A percentile compares a stretch with the other conserved stretches of the same genome.
Evolutionary conservation across 2,329 filamentous ascomycete genomes (phyloP).

Genomic region (Emergomyces africanus): DNA sequence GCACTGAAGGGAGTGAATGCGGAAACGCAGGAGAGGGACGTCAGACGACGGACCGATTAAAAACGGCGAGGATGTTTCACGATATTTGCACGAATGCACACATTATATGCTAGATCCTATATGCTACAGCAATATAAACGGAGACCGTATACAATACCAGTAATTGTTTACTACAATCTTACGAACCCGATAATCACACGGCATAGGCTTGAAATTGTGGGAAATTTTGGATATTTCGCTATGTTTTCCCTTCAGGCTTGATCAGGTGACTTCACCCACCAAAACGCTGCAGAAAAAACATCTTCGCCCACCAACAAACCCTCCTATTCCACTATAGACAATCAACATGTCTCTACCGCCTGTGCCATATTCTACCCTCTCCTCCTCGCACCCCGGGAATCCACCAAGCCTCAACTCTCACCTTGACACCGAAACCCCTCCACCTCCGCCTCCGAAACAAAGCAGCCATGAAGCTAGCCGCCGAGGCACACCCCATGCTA

Average conservation of each 20-base stretch:
- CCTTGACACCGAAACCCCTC: constrained; percentile 42
- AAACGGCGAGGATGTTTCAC: constrained; percentile 16
- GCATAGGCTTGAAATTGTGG: not conserved
- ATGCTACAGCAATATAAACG: not conserved
- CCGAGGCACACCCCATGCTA: constrained; percentile 47
- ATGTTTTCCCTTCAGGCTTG: not conserved
- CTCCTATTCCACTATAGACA: not conserved
- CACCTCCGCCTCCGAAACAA: constrained; percentile 52
- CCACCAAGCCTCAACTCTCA: not conserved
- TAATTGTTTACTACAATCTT: not conserved
- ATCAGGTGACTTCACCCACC: constrained; percentile 6
- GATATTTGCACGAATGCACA: not conserved
- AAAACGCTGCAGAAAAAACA: constrained; percentile 4
- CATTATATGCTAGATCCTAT: not conserved
- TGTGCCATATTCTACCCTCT: constrained; percentile 15
- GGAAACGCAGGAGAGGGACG: constrained; percentile 48
- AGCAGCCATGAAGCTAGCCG: constrained; percentile 56
- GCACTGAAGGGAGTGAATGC: constrained; percentile 57
- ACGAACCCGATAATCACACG: not conserved
- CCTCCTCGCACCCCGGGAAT: constrained; percentile 14
- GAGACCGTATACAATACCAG: not conserved
- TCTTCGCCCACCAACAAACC: not conserved
- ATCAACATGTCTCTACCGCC: constrained; percentile 17
- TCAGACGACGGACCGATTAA: constrained; percentile 50
- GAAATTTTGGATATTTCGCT: not conserved